Evolutionary conservation across 2,329 filamentous ascomycete genomes (phyloP).

Genomic region (Zopfia rhizophila): DNA sequence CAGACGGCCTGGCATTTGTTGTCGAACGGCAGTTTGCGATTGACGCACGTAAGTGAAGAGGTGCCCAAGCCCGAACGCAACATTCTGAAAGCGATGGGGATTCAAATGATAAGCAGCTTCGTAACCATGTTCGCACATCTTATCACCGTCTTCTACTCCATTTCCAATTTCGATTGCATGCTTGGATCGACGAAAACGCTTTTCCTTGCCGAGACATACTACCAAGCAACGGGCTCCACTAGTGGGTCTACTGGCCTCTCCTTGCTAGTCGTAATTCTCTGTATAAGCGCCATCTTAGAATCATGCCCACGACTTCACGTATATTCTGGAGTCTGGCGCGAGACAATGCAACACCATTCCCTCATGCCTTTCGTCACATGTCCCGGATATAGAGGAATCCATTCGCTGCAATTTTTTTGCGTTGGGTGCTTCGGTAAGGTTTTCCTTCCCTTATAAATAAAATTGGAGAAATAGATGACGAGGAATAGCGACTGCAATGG

Average conservation of each 20-base stretch:
- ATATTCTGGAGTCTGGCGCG: slow-evolving; percentile 66
- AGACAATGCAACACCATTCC: slow-evolving; percentile 70
- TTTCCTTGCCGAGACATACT: slow-evolving; percentile 60
- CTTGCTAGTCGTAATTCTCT: slow-evolving; percentile 64
- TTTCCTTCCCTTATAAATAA: neutral
- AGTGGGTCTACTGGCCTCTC: slow-evolving; percentile 67
- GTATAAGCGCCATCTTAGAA: slow-evolving; percentile 62
- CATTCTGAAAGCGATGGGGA: slow-evolving; percentile 61
- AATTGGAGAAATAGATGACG: too few species aligned
- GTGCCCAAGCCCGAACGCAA: slow-evolving; percentile 50
- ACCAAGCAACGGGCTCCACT: slow-evolving; percentile 59
- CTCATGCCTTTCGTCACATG: slow-evolving; percentile 63
- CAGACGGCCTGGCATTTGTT: slow-evolving; percentile 49
- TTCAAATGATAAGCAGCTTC: slow-evolving; percentile 61
- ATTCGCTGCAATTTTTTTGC: slow-evolving; percentile 67
- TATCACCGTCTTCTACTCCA: slow-evolving; percentile 63
- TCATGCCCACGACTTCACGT: slow-evolving; percentile 45
- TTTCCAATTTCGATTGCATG: slow-evolving; percentile 57
- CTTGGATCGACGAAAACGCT: slow-evolving; percentile 54
- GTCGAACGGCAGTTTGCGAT: slow-evolving; percentile 47
- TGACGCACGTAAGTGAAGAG: slow-evolving; percentile 51
- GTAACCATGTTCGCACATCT: slow-evolving; percentile 57
- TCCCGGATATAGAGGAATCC: slow-evolving; percentile 67
- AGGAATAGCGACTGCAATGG: slow-evolving; percentile 53
- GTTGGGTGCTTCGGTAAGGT: slow-evolving; percentile 58